Conservation (phyloP, 495 filamentous ascomycete species). For the Cenococcum geophilum region DNA sequence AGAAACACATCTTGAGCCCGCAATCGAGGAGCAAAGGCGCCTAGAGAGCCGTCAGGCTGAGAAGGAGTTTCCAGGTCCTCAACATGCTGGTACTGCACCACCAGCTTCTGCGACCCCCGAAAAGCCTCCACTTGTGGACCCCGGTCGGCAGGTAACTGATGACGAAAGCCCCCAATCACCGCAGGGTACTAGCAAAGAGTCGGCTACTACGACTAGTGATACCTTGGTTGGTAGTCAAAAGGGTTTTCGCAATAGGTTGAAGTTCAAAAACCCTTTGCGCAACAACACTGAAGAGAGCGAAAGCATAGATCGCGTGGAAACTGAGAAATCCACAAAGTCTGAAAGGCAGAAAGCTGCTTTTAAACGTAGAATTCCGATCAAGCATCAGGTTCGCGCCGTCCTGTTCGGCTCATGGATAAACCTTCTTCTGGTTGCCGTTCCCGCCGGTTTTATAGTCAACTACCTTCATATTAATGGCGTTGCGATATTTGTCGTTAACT, state of each 20-base stretch:
- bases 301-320: conserved; percentile 5
- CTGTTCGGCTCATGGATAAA: conserved; percentile 81
- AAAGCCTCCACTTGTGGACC: not conserved
- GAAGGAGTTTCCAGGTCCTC: conserved; percentile 22
- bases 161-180: conserved; percentile 1
- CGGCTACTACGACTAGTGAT: conserved; percentile 16
- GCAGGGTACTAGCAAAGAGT: conserved; percentile 13
- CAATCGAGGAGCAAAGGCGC: conserved; percentile 14
- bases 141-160: not conserved
- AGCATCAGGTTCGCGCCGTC: conserved; percentile 19
- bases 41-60: conserved; percentile 13
- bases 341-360: conserved; percentile 16
- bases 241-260: conserved; percentile 11
- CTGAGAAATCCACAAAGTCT: conserved; percentile 10
- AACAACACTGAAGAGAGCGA: conserved; percentile 13
- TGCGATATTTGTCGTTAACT: conserved; percentile 77
- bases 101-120: conserved; percentile 4
- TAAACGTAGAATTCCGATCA: conserved; percentile 22
- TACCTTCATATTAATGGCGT: conserved; percentile 53
- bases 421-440: conserved; percentile 69
- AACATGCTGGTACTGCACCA: conserved; percentile 20
- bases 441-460: conserved; percentile 68
- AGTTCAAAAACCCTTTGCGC: conserved; percentile 23
- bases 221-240: conserved; percentile 7
- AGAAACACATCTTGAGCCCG: conserved; percentile 8